Evolutionary conservation across 176 grass and related monocot genomes (phyloP).

Genomic region (Juncus effusus): DNA sequence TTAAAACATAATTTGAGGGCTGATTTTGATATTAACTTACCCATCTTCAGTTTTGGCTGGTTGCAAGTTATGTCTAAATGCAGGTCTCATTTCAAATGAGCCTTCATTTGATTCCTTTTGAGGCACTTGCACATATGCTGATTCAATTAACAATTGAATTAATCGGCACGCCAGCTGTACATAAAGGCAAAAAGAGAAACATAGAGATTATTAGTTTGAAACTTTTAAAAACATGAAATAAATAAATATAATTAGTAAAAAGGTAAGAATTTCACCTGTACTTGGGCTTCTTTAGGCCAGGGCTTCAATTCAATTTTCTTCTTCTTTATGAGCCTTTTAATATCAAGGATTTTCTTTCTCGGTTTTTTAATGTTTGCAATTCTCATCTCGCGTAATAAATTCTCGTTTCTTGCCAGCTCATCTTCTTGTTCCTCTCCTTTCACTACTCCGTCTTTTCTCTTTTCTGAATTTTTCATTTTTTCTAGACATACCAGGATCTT

Average conservation of each 20-base stretch:
- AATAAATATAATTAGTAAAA: constrained; percentile 17
- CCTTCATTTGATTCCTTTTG: constrained; percentile 47
- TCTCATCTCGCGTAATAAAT: constrained; percentile 50
- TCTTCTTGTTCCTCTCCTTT: constrained; percentile 38
- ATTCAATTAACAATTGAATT: constrained; percentile 84
- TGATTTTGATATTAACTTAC: constrained; percentile 34
- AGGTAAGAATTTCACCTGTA: constrained; percentile 35
- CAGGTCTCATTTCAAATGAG: constrained; percentile 73
- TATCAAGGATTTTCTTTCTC: constrained; percentile 50
- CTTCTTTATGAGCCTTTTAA: constrained; percentile 68
- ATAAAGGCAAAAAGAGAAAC: too few relatives aligned
- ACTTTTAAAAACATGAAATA: too few relatives aligned
- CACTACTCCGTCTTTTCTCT: constrained; percentile 38
- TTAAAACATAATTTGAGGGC: constrained; percentile 27
- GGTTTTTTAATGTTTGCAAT: constrained; percentile 59
- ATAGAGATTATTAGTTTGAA: too few relatives aligned
- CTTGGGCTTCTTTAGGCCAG: constrained; percentile 79
- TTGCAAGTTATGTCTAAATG: constrained; percentile 68
- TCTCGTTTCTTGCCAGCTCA: constrained; percentile 41
- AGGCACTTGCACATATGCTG: constrained; percentile 72
- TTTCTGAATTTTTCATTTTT: constrained; percentile 55
- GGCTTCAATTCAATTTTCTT: constrained; percentile 72
- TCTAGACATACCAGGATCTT: constrained; percentile 80
- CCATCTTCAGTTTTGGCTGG: constrained; percentile 59
- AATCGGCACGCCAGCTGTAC: constrained; percentile 80